Evolutionary conservation across 257 asterid genomes (phyloP), one percentile per base, ranked within the genome.

Genomic region (Penstemon davidsonii): DNA sequence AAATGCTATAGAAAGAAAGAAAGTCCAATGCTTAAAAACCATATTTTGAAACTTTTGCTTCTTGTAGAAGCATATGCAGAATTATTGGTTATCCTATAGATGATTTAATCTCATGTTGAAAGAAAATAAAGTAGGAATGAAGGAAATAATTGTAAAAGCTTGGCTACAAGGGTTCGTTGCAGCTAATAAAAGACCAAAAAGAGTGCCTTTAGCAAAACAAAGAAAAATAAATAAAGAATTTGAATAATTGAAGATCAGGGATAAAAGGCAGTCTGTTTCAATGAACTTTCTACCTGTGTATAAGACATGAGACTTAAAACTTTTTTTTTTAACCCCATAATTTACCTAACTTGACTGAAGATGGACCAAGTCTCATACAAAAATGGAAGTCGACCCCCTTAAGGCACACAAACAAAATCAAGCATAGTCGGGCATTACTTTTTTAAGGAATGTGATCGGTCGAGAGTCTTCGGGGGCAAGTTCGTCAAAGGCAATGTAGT

Each of bases 391-490:
- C 19, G 58, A 64, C 10, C 51, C 57, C 40, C 69, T 37, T 15
- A 25, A 18, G 3, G 46, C 25, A 51, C 37, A 56, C 59, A 70
- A 68, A 53, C 10, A 25, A 39, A 51, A 43, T 84, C 85, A 93
- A 75, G 89, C 96, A 68, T 79, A 78, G 72, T 90, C 78, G 7
- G 99, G 99, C 96, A 94, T 94, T 59, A 86, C 86, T 87, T 79
- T 86, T 83, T 88, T 88, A 25, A 94, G 96, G 79, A 94, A 86
- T 4, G 71, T 72, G 73, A 91, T 90, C 7, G 99, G 97, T 60
- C 78, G 84, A 69, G 97, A 84, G 0, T 87, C 97, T 76, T 81
- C 82, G 0, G 96, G 96, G 59, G 82, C 97, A 15, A 91, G 52
- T 66, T 91, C 90, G 65, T 91, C 97, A 5, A 94, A 94, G 8